Conservation (phyloP, 2,329 filamentous ascomycete genomes). For the Fusarium virguliforme region DNA sequence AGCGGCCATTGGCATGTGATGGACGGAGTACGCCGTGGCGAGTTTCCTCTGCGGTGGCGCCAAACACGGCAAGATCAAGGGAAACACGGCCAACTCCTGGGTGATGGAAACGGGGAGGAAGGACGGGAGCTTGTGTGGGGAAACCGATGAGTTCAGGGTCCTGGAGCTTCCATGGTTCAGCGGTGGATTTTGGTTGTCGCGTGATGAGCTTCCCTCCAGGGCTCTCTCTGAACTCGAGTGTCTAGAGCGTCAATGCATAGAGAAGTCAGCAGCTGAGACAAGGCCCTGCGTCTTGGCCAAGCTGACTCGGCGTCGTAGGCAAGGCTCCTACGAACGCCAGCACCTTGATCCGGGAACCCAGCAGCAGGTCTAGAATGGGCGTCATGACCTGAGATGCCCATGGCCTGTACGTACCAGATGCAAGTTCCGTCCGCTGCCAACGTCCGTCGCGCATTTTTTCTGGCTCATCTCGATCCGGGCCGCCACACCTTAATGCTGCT, state of each 20-base stretch:
- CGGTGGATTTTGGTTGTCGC: slow-evolving; percentile 15
- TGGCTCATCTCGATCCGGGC: slow-evolving; percentile 44
- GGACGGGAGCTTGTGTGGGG: slow-evolving; percentile 39
- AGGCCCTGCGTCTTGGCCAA: slow-evolving; percentile 7
- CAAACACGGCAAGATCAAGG: neutral
- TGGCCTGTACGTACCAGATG: neutral
- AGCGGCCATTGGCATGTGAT: slow-evolving; percentile 35
- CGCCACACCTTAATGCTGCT: slow-evolving; percentile 35
- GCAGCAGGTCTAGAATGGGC: slow-evolving; percentile 26
- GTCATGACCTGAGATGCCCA: slow-evolving; percentile 2
- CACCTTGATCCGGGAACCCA: slow-evolving; percentile 34
- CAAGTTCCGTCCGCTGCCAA: too few species aligned
- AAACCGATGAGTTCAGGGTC: slow-evolving; percentile 34
- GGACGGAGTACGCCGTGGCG: slow-evolving; percentile 15
- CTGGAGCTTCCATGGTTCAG: slow-evolving; percentile 17
- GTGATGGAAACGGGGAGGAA: neutral
- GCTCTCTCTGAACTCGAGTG: slow-evolving; percentile 17
- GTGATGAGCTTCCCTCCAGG: slow-evolving; percentile 21
- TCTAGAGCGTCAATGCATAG: neutral
- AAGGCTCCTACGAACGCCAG: slow-evolving; percentile 19
- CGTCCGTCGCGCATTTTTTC: neutral
- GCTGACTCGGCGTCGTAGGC: slow-evolving; percentile 27
- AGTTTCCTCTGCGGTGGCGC: neutral
- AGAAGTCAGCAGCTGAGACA: neutral
- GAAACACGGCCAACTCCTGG: neutral